phyloP scores from a whole-genome alignment of 352 stramenopile species.

The Phytophthora europaea region DNA sequence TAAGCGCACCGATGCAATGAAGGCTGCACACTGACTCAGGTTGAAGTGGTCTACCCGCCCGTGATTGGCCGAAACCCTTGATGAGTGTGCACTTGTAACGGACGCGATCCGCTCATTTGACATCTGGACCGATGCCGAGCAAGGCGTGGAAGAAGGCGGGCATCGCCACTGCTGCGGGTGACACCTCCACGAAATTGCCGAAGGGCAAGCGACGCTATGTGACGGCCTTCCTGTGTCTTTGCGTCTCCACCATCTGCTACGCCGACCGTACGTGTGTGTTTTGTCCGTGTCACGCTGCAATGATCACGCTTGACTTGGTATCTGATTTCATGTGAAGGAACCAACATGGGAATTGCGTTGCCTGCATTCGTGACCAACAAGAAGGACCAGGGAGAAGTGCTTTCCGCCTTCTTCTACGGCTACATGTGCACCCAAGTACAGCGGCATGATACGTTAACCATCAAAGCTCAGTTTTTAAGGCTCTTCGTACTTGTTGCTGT shows the following conservation, averaged over 20 bases:
- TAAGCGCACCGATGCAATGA: not conserved
- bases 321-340: constrained; percentile 55
- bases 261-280: constrained; percentile 71
- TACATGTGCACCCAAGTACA: constrained; percentile 88
- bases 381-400: constrained; percentile 80
- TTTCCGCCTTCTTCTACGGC: constrained; percentile 90
- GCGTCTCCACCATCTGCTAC: constrained; percentile 88
- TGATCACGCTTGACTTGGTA: not conserved
- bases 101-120: constrained; percentile 30
- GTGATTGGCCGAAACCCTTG: constrained; percentile 39
- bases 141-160: constrained; percentile 31
- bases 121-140: constrained; percentile 24
- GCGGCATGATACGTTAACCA: not conserved
- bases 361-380: constrained; percentile 81
- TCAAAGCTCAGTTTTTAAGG: not conserved
- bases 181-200: constrained; percentile 25
- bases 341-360: constrained; percentile 90
- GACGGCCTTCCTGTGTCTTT: constrained; percentile 79
- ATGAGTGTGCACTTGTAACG: constrained; percentile 30
- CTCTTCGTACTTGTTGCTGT: not conserved
- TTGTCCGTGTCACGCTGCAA: not conserved
- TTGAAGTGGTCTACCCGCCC: not conserved
- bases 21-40: not conserved
- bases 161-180: constrained; percentile 1
- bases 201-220: constrained; percentile 67